These are phyloP conservation scores for Brettanomyces anomalus DNA, from an alignment of 805 yeast genomes.

Conservation along the genomic window DNA sequence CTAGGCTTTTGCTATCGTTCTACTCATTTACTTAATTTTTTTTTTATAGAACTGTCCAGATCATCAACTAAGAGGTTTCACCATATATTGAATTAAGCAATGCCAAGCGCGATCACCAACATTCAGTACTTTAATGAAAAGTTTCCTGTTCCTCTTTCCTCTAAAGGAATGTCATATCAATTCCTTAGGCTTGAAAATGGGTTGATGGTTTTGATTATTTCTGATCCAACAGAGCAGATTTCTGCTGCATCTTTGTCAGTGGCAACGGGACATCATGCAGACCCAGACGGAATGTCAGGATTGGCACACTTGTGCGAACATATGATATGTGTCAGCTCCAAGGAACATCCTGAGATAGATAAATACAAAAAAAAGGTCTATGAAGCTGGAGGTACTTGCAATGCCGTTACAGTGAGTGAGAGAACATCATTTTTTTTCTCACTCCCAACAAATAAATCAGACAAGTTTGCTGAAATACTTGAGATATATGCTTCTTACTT, in stretches of 20 bases:
- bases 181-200: slow-evolving; percentile 57
- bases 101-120: too few relatives aligned
- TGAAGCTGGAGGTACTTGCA: slow-evolving; percentile 45
- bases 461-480: slow-evolving; percentile 19
- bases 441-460: slow-evolving; percentile 33
- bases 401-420: slow-evolving; percentile 66
- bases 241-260: slow-evolving; percentile 70
- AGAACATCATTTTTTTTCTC: slow-evolving; percentile 58
- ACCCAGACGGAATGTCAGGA: slow-evolving; percentile 64
- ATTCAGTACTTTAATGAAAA: too few relatives aligned
- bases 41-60: too few relatives aligned
- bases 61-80: too few relatives aligned
- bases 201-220: slow-evolving; percentile 54
- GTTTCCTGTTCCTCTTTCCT: slow-evolving; percentile 9
- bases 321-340: slow-evolving; percentile 50
- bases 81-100: too few relatives aligned
- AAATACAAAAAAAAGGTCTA: slow-evolving; percentile 35
- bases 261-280: slow-evolving; percentile 73
- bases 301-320: slow-evolving; percentile 90
- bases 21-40: too few relatives aligned
- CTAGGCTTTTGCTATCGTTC: too few relatives aligned
- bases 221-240: slow-evolving; percentile 59
- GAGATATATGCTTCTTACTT: slow-evolving; percentile 44
- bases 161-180: slow-evolving; percentile 30
- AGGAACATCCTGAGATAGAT: slow-evolving; percentile 40